Evolutionary conservation across 768 basidiomycete species (phyloP), one percentile per base, ranked within the genome.

Genomic region (Panaeolus papilionaceus): DNA sequence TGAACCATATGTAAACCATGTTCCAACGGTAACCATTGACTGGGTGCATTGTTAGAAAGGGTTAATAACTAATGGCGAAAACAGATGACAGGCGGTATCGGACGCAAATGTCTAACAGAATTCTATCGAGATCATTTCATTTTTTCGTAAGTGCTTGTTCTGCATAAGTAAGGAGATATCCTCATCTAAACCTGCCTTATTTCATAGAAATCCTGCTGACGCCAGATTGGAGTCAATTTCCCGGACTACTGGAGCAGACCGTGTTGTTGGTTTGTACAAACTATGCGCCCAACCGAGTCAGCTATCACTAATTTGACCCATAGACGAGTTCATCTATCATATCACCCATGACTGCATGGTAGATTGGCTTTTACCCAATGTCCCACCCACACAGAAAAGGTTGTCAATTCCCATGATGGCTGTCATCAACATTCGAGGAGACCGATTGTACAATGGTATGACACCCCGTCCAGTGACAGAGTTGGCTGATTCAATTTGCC

Each of bases 81-180:
- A 7, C 65, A 86, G 85, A 82, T 88, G 81, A 85, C 86, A 18
- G 88, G 88, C 4, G 88, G 87, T 10, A 75, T 87, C 45, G 87
- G 88, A 1, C 81, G 86, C 26, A 74, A 82, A 68, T 76, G 78
- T 11, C 77, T 89, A 39, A 82, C 84, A 2, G 81, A 77, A 2
- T 89, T 88, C 69, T 89, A 89, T 70, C 80, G 85, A 47, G 84
- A 87, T 66, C 86, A 86, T 68, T 87, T 87, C 69, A 84, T 87
- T 49, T 86, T 86, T 68, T 79, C 78, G 85, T 85, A 42, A 64
- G 82, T 75, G 16, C 39, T 16, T n/a, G 8, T 16, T 42, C 40
- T 8, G 2, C 16, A 23, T 33, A 20, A n/a, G 28, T 28, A 23
- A 23, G 37, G 11, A 33, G 12, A n/a, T 44, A 37, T 23, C 20